Percentiles rank a stretch among this genome's conserved stretches.
Evolutionary conservation across 2,329 filamentous ascomycete species (phyloP).

Genomic region (Ascochyta lentis): DNA sequence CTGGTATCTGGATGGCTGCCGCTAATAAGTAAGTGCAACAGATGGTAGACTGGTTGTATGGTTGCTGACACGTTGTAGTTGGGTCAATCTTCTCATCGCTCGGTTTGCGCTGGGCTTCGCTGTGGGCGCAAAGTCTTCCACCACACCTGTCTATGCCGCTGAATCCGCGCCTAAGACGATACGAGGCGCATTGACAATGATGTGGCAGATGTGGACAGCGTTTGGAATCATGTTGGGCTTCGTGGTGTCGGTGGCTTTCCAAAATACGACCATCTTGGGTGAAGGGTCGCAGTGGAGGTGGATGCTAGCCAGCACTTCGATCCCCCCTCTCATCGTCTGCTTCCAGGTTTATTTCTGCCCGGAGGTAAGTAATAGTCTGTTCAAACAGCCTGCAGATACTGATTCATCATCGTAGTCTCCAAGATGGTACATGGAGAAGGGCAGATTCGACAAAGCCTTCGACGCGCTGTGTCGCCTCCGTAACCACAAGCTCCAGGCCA

Average conservation of each 20-base stretch:
- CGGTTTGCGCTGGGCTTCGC: conserved; percentile 44
- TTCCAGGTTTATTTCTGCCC: conserved; percentile 41
- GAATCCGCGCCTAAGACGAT: conserved; percentile 58
- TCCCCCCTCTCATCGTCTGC: conserved; percentile 41
- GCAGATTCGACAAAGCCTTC: conserved; percentile 44
- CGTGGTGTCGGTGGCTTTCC: conserved; percentile 39
- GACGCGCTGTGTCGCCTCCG: conserved; percentile 59
- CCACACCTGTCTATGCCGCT: conserved; percentile 57
- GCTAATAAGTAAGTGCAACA: conserved; percentile 27
- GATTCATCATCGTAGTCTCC: background rate
- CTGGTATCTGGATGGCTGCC: conserved; percentile 43
- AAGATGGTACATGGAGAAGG: conserved; percentile 42
- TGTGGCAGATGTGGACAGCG: conserved; percentile 58
- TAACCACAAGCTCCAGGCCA: conserved; percentile 60
- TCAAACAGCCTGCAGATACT: background rate
- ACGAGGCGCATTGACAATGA: conserved; percentile 59
- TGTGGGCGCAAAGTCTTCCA: conserved; percentile 45
- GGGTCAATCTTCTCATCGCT: conserved; percentile 42
- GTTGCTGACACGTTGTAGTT: conserved; percentile 28
- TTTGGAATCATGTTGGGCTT: conserved; percentile 46
- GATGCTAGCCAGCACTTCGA: conserved; percentile 43
- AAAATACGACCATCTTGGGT: conserved; percentile 34
- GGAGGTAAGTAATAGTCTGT: conserved; percentile 26
- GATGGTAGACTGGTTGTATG: background rate
- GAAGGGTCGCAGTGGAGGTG: conserved; percentile 40